Percentiles rank a stretch among this genome's conserved stretches.
These are phyloP conservation scores for Xylaria scruposa DNA, from an alignment of 495 filamentous ascomycete genomes.

Conservation along the genomic window DNA sequence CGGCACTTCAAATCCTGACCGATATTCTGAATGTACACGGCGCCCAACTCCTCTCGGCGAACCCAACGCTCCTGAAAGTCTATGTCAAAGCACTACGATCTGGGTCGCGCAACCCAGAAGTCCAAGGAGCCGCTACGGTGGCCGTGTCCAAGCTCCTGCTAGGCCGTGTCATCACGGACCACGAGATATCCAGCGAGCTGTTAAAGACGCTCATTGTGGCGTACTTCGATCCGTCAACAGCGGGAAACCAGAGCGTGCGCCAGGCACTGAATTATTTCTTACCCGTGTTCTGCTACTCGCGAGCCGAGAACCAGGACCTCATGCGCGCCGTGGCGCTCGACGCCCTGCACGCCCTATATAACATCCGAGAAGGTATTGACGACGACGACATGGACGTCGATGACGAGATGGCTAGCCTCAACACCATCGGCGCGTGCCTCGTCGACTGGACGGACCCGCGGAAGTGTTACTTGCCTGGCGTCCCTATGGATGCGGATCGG, in stretches of 20 bases:
- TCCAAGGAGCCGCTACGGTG: slow-evolving; percentile 82
- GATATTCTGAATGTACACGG: slow-evolving; percentile 92
- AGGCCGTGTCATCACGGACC: slow-evolving; percentile 67
- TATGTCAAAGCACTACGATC: slow-evolving; percentile 78
- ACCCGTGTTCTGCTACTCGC: slow-evolving; percentile 90
- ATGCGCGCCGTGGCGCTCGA: slow-evolving; percentile 76
- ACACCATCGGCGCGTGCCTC: slow-evolving; percentile 76
- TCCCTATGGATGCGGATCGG: slow-evolving; percentile 64
- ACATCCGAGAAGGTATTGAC: slow-evolving; percentile 72
- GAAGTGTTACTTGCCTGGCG: slow-evolving; percentile 75
- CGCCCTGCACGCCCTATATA: slow-evolving; percentile 68
- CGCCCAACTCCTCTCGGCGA: slow-evolving; percentile 67
- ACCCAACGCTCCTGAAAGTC: slow-evolving; percentile 71
- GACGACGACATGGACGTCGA: slow-evolving; percentile 81
- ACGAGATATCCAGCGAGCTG: slow-evolving; percentile 66
- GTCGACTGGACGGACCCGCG: slow-evolving; percentile 97
- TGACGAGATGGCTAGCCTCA: slow-evolving; percentile 80
- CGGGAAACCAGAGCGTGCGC: slow-evolving; percentile 81
- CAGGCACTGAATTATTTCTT: slow-evolving; percentile 95
- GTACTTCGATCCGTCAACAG: slow-evolving; percentile 90
- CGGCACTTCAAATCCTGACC: slow-evolving; percentile 88
- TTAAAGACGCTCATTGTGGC: slow-evolving; percentile 81
- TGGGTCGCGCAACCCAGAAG: slow-evolving; percentile 67
- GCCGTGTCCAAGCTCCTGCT: slow-evolving; percentile 88
- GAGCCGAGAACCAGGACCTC: slow-evolving; percentile 75